Evolutionary conservation across 257 asterid genomes (phyloP).

Genomic region (Penstemon davidsonii): DNA sequence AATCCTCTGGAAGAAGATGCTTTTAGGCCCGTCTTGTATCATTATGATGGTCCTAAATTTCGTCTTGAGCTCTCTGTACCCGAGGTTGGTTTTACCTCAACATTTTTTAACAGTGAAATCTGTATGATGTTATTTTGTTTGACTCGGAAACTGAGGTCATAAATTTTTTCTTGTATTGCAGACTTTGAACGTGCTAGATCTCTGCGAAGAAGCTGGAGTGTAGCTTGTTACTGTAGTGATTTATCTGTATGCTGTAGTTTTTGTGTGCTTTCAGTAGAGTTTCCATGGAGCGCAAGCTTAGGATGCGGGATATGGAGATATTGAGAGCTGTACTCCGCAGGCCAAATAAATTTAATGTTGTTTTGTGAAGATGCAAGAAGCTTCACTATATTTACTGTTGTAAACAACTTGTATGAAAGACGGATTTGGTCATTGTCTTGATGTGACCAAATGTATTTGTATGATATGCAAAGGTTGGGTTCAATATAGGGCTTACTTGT

Average conservation of each 20-base stretch:
- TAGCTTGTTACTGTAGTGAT: slow-evolving; percentile 36
- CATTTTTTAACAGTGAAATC: neutral
- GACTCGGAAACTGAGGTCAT: slow-evolving; percentile 12
- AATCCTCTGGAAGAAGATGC: slow-evolving; percentile 94
- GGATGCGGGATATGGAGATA: slow-evolving; percentile 29
- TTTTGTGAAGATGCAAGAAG: slow-evolving; percentile 38
- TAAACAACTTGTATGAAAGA: slow-evolving; percentile 20
- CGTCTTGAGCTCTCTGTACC: slow-evolving; percentile 96
- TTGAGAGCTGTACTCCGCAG: slow-evolving; percentile 9
- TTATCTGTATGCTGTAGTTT: slow-evolving; percentile 39
- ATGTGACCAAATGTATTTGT: slow-evolving; percentile 17
- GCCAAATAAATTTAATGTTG: slow-evolving; percentile 47
- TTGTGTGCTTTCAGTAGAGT: slow-evolving; percentile 43
- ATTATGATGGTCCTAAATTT: slow-evolving; percentile 96
- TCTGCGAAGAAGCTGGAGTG: slow-evolving; percentile 84
- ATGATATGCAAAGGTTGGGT: neutral
- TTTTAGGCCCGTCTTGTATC: slow-evolving; percentile 94
- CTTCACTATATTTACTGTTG: slow-evolving; percentile 27
- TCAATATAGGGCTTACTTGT: no score
- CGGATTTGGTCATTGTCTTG: slow-evolving; percentile 14
- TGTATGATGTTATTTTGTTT: neutral
- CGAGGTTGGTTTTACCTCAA: slow-evolving; percentile 55
- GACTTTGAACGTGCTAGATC: slow-evolving; percentile 90
- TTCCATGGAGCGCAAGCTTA: slow-evolving; percentile 72
- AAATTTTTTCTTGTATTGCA: slow-evolving; percentile 34